Conservation (phyloP, 1,139 yeast genomes). For the Hemisphaericaspora lyxosophila region DNA sequence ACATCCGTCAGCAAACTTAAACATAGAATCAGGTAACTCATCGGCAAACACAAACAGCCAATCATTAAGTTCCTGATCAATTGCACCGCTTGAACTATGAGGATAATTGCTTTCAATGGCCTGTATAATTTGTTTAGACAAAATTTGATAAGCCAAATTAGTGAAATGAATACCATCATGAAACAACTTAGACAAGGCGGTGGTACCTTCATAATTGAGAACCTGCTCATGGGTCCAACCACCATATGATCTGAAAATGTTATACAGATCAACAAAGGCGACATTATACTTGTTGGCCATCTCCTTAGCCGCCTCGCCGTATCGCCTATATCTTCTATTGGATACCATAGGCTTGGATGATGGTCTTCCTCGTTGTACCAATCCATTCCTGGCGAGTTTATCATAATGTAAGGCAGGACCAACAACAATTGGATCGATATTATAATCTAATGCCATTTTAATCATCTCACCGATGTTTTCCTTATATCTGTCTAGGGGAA, state of each 20-base stretch:
- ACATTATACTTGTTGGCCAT: slow-evolving; percentile 47
- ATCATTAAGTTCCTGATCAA: slow-evolving; percentile 32
- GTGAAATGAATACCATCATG: slow-evolving; percentile 71
- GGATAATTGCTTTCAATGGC: slow-evolving; percentile 47
- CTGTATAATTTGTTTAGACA: slow-evolving; percentile 43
- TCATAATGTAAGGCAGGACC: slow-evolving; percentile 64
- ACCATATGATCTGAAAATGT: slow-evolving; percentile 34
- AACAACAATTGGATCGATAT: slow-evolving; percentile 53
- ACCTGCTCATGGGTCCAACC: slow-evolving; percentile 17
- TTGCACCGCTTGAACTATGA: slow-evolving; percentile 38
- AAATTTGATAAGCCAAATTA: slow-evolving; percentile 56
- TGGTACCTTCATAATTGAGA: slow-evolving; percentile 9
- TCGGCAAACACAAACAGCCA: slow-evolving; percentile 34
- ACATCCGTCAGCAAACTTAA: neutral
- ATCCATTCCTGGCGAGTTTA: slow-evolving; percentile 9
- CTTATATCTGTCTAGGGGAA: slow-evolving; percentile 47
- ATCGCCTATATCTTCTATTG: slow-evolving; percentile 35
- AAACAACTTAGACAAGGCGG: slow-evolving; percentile 18
- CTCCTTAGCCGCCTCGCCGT: slow-evolving; percentile 48
- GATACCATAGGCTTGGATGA: slow-evolving; percentile 18
- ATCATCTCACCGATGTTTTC: slow-evolving; percentile 48
- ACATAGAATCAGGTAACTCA: slow-evolving; percentile 8
- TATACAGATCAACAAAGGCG: slow-evolving; percentile 56
- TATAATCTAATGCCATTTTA: slow-evolving; percentile 31
- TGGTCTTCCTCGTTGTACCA: slow-evolving; percentile 9